Evolutionary conservation across 441 rosid genomes (phyloP).

Genomic region (Gossypium gossypioides): DNA sequence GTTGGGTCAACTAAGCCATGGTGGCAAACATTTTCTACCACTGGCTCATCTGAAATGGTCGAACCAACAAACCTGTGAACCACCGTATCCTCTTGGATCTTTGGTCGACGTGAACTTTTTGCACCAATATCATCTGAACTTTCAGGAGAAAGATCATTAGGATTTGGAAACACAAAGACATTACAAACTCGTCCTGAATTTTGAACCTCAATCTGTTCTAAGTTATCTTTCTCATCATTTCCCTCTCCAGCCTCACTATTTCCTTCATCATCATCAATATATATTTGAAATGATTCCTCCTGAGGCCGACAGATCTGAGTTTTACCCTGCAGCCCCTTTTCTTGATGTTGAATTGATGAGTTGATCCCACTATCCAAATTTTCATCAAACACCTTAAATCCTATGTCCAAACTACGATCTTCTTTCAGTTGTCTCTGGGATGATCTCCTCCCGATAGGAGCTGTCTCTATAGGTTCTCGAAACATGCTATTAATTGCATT

Average conservation of each 20-base stretch:
- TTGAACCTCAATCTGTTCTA: conserved; percentile 20
- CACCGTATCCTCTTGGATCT: conserved; percentile 79
- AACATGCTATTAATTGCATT: conserved; percentile 73
- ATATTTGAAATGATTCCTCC: conserved; percentile 48
- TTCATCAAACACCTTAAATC: conserved; percentile 55
- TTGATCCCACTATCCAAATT: conserved; percentile 25
- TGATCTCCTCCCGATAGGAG: conserved; percentile 38
- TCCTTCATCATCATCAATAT: conserved; percentile 48
- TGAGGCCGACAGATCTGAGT: conserved; percentile 25
- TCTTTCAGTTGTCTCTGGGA: conserved; percentile 32
- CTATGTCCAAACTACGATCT: conserved; percentile 23
- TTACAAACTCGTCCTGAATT: conserved; percentile 18
- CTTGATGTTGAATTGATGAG: conserved; percentile 19
- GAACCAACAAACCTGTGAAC: conserved; percentile 80
- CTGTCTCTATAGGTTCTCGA: conserved; percentile 64
- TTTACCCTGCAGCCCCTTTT: conserved; percentile 21
- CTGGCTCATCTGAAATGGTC: conserved; percentile 69
- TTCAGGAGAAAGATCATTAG: conserved; percentile 53
- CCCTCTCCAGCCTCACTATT: conserved; percentile 26
- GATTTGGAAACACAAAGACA: conserved; percentile 52
- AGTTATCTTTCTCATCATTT: conserved; percentile 22
- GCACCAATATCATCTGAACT: conserved; percentile 31
- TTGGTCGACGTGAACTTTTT: conserved; percentile 32
- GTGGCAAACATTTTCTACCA: conserved; percentile 86
- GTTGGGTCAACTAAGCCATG: conserved; percentile 97